Conservation (phyloP, 2,329 filamentous ascomycete genomes). For the Pseudogymnoascus pannorum region DNA sequence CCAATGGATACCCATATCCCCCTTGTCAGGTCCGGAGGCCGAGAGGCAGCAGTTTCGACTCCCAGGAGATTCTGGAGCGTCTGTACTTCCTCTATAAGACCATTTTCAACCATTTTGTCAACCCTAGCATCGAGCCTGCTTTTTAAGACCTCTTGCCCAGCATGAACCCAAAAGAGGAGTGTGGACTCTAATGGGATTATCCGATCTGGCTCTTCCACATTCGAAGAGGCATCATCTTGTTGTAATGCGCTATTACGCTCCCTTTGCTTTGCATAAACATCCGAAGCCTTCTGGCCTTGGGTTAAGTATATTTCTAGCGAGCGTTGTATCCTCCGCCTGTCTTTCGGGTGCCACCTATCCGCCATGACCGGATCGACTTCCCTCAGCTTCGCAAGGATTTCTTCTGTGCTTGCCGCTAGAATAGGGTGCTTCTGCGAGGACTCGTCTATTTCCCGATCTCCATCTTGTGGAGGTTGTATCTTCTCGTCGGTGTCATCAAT, state of each 20-base stretch:
- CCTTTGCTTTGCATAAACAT: slow-evolving; percentile 77
- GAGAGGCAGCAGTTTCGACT: slow-evolving; percentile 39
- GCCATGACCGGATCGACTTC: slow-evolving; percentile 89
- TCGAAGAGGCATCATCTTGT: slow-evolving; percentile 20
- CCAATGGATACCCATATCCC: slow-evolving; percentile 98
- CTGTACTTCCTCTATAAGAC: slow-evolving; percentile 56
- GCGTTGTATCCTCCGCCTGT: slow-evolving; percentile 79
- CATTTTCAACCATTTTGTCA: slow-evolving; percentile 70
- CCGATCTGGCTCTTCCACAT: slow-evolving; percentile 27
- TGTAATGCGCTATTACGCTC: slow-evolving; percentile 31
- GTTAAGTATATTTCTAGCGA: slow-evolving; percentile 85
- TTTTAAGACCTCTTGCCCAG: slow-evolving; percentile 60
- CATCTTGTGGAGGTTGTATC: slow-evolving; percentile 14
- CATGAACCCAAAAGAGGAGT: slow-evolving; percentile 79
- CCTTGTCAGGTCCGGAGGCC: slow-evolving; percentile 59
- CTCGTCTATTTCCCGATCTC: slow-evolving; percentile 26
- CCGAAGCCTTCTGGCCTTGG: slow-evolving; percentile 73
- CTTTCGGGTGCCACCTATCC: slow-evolving; percentile 86
- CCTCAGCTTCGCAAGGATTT: slow-evolving; percentile 63
- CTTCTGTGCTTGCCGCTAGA: slow-evolving; percentile 61
- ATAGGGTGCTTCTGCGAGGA: slow-evolving; percentile 54
- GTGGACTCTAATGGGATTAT: slow-evolving; percentile 34
- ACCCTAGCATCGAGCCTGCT: slow-evolving; percentile 69
- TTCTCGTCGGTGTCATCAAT: slow-evolving; percentile 32
- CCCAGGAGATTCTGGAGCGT: slow-evolving; percentile 43